Base-by-base conservation (phyloP, 352 stramenopile genomes). In the Thalassiosira mediterranea region DNA sequence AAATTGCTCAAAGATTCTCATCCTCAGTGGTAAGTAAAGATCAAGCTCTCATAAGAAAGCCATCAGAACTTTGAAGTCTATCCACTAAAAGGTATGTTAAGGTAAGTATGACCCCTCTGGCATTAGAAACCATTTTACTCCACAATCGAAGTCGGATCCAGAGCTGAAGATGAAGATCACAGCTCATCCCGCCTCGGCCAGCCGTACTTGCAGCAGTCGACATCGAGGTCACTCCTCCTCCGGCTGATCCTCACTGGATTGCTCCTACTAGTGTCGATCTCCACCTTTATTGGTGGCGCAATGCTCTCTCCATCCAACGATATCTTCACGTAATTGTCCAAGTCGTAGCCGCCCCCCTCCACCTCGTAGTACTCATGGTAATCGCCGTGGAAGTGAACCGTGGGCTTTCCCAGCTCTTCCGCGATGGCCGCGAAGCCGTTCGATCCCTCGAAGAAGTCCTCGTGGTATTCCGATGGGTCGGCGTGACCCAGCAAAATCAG, bases 401-500 rank as follows among this genome's bases (percentile, higher is more conserved):
- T 70, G 3, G 86, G 82, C 28, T 79, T 74, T 8, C 48, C 29
- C 15, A 76, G 52, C 2, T 64, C 31, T 28, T 72, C 37, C 0
- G 90, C 48, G 11, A 74, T 63, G 3, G 64, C 37, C 10, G 64
- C 63, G 0, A 87, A 72, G 2, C 53, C 60, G 28, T 56, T 19
- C 0, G 23, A 23, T 7, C 58, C 51, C 4, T 66, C 8, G 38
- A 90, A 91, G 53, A 91, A 91, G 8, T 68, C 57, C 15, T 63
- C 34, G 29, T 87, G 68, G 34, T 76, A 25, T 8, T 38, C 28
- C n/a, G 54, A 40, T 7, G 79, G 80, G 19, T 79, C 68, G 7
- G 79, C 82, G 73, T 91, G 87, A 25, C 71, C 82, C 10, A 91
- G 58, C 1, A 91, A 11, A 4, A 91, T 80, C 44, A 90, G 51